phyloP scores from a whole-genome alignment of 129 eudicot species.

The Ambrosia trifida region DNA sequence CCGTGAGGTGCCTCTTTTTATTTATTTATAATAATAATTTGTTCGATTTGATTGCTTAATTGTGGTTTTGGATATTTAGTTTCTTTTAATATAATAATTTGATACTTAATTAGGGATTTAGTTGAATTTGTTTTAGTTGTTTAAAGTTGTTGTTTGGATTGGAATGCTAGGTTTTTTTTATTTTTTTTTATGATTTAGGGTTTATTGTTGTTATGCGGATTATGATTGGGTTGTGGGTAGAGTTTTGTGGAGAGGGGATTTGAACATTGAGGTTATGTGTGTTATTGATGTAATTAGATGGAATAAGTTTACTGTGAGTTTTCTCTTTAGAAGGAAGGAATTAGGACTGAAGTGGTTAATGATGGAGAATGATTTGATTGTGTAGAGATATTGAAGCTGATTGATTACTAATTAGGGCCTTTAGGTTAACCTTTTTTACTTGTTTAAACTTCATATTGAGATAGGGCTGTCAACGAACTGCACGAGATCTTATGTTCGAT shows the following conservation, averaged over 20 bases:
- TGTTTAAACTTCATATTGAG: too few species aligned
- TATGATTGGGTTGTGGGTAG: conserved; percentile 2
- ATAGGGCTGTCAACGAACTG: too few species aligned
- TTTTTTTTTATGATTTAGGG: too few species aligned
- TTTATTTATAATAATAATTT: not conserved
- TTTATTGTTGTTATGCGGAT: not conserved
- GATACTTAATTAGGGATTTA: conserved; percentile 25
- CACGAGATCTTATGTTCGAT: too few species aligned
- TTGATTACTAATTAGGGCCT: too few species aligned
- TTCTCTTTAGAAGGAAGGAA: not conserved
- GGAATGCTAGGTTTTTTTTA: too few species aligned
- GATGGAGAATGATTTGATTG: not conserved
- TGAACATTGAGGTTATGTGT: not conserved
- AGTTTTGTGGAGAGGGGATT: not conserved
- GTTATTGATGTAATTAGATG: conserved; percentile 7
- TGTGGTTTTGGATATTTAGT: not conserved
- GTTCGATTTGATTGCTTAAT: conserved; percentile 9
- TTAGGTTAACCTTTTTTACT: too few species aligned
- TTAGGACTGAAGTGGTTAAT: not conserved
- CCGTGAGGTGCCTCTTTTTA: conserved; percentile 59
- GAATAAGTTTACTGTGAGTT: too few species aligned
- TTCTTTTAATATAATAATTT: not conserved
- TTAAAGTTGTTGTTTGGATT: not conserved
- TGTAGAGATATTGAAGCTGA: too few species aligned
- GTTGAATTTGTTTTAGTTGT: conserved; percentile 4